Evolutionary conservation across 805 yeast genomes (phyloP), one percentile per base, ranked within the genome.

Genomic region (Metschnikowia kofuensis): DNA sequence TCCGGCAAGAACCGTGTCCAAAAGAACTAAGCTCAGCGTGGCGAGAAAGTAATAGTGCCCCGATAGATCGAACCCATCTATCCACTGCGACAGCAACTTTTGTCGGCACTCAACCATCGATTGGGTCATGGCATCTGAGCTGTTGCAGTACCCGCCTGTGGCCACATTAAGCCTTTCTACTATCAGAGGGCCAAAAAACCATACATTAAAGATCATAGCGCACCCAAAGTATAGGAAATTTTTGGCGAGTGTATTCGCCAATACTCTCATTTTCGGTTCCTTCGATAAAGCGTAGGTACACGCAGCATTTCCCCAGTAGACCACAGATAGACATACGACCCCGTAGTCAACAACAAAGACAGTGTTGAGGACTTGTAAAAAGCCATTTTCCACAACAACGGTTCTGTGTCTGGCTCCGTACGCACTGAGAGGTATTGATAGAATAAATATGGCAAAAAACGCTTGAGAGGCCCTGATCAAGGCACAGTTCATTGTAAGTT

Each of bases 151-250:
- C 4, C 59, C 59, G 2, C 60, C 60, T 2, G 53, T 49, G 10
- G 50, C 53, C 30, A 45, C 40, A 32, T 55, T 56, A 35, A 62
- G 42, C 16, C 73, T 52, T 35, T 67, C 72, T 40, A 66, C 64
- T 4, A 70, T 42, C 52, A 61, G 65, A 1, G 64, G 61, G 2
- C 75, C 75, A 44, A 69, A 67, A 42, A 59, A 67, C 75, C 75
- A 70, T 21, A 52, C 53, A 34, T 56, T 53, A 34, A 56, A 34
- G 10, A 47, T 38, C 10, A 54, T 26, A 35, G 51, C 53, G 27
- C 51, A 39, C 15, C 40, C 6, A 16, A 60, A 40, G 35, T 52
- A 47, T 7, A 55, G 36, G n/a, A 44, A 35, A 42, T 48, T 62
- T 35, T 44, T 53, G 31, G 49, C 35, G 1, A 36, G 2, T 11